Conservation (phyloP, 257 asterid genomes). For the Solanum peruvianum region DNA sequence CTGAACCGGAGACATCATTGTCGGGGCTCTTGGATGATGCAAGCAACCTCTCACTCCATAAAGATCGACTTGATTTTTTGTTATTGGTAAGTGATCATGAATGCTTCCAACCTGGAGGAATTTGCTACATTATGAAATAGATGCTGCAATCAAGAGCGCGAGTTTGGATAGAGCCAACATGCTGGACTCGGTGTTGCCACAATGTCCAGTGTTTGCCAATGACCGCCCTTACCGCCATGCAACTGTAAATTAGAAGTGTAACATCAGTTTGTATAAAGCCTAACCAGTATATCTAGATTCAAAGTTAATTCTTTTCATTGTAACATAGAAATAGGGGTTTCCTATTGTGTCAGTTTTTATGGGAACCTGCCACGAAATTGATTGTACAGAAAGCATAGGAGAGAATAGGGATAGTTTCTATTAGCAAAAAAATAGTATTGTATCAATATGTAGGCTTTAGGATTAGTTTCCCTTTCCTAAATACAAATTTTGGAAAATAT, state of each 20-base stretch:
- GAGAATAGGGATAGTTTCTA: background rate
- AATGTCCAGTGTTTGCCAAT: background rate
- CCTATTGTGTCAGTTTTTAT: constrained; percentile 13
- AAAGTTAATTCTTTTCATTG: background rate
- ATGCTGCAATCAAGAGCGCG: background rate
- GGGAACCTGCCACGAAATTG: constrained; percentile 27
- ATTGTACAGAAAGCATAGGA: constrained; percentile 36
- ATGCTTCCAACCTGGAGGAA: background rate
- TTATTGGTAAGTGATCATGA: background rate
- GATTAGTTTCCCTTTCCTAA: background rate
- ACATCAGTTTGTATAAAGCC: constrained; percentile 1
- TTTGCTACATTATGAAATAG: background rate
- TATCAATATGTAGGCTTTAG: constrained; percentile 20
- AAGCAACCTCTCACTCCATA: background rate
- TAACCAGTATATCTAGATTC: background rate
- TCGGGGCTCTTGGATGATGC: background rate
- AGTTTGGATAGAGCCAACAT: background rate
- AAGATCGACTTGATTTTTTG: background rate
- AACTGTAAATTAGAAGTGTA: constrained; percentile 2
- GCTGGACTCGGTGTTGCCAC: background rate
- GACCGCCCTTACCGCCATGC: background rate
- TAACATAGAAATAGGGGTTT: constrained; percentile 19
- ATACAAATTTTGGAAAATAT: background rate
- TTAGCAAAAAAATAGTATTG: background rate
- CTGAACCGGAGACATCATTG: background rate